These are phyloP conservation scores for Pelargonium fulgidum DNA, from an alignment of 441 rosid genomes.

Conservation along the genomic window DNA sequence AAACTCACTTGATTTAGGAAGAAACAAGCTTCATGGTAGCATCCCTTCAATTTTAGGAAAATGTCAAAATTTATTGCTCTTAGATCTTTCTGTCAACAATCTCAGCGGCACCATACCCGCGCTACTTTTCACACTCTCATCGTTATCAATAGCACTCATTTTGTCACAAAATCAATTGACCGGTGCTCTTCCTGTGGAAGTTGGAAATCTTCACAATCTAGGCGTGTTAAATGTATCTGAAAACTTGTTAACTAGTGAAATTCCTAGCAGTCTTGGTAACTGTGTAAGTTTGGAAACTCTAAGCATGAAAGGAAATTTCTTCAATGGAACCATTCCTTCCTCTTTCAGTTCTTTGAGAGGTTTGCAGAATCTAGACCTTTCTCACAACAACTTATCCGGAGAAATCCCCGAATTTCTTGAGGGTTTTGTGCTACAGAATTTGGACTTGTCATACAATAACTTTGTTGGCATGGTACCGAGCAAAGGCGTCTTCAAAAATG, in stretches of 20 bases:
- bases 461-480: constrained; percentile 20
- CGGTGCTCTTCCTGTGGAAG: constrained; percentile 16
- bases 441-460: constrained; percentile 24
- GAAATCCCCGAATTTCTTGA: constrained; percentile 18
- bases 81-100: constrained; percentile 17
- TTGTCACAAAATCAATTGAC: constrained; percentile 7
- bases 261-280: constrained; percentile 18
- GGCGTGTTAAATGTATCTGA: neutral
- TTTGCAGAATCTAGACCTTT: constrained; percentile 16
- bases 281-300: constrained; percentile 17
- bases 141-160: neutral
- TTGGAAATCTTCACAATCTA: constrained; percentile 11
- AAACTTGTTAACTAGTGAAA: constrained; percentile 18
- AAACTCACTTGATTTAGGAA: neutral
- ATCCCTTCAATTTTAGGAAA: constrained; percentile 19
- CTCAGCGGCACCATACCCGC: constrained; percentile 17
- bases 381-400: constrained; percentile 21
- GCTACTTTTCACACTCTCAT: constrained; percentile 7
- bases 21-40: constrained; percentile 15
- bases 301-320: constrained; percentile 20
- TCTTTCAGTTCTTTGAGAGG: constrained; percentile 19
- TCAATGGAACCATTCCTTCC: constrained; percentile 21
- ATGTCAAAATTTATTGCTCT: constrained; percentile 9
- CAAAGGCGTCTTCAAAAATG: constrained; percentile 23
- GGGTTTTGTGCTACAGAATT: neutral